These are phyloP conservation scores for Yamadazyma nakazawae DNA, from an alignment of 805 yeast genomes.

Conservation along the genomic window DNA sequence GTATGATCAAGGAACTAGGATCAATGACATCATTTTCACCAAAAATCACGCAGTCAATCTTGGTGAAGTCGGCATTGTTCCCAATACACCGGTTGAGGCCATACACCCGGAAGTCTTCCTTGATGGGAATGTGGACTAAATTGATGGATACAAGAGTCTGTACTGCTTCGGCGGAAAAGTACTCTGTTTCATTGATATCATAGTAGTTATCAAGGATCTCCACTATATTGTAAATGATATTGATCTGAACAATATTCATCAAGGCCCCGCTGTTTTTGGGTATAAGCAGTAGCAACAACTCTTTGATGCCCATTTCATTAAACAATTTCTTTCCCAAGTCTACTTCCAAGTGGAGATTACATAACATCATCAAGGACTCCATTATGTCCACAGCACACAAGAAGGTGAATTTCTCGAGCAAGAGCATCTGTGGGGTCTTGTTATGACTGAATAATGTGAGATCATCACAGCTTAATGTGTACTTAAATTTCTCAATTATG, in stretches of 20 bases:
- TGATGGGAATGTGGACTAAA: conserved; percentile 39
- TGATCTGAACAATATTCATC: conserved; percentile 39
- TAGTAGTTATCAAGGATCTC: conserved; percentile 48
- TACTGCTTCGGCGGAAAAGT: conserved; percentile 10
- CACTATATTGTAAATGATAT: conserved; percentile 49
- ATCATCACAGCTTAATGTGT: conserved; percentile 18
- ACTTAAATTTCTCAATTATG: conserved; percentile 17
- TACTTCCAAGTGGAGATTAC: conserved; percentile 1
- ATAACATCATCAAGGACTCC: conserved; percentile 38
- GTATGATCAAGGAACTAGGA: conserved; percentile 17
- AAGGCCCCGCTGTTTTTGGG: conserved; percentile 48
- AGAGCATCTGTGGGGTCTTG: conserved; percentile 10
- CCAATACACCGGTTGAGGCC: conserved; percentile 58
- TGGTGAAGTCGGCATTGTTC: conserved; percentile 41
- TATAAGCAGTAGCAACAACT: conserved; percentile 37
- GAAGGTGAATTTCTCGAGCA: conserved; percentile 48
- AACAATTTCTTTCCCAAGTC: conserved; percentile 1
- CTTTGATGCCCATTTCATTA: conserved; percentile 3
- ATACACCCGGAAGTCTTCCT: conserved; percentile 42
- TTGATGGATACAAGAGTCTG: conserved; percentile 33
- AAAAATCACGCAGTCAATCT: conserved; percentile 45
- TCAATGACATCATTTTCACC: conserved; percentile 16
- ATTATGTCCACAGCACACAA: conserved; percentile 54
- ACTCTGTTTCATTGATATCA: conserved; percentile 13
- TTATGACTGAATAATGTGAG: conserved; percentile 11